phyloP scores from a whole-genome alignment of 2,329 filamentous ascomycete genomes.

The Dothistroma pini region DNA sequence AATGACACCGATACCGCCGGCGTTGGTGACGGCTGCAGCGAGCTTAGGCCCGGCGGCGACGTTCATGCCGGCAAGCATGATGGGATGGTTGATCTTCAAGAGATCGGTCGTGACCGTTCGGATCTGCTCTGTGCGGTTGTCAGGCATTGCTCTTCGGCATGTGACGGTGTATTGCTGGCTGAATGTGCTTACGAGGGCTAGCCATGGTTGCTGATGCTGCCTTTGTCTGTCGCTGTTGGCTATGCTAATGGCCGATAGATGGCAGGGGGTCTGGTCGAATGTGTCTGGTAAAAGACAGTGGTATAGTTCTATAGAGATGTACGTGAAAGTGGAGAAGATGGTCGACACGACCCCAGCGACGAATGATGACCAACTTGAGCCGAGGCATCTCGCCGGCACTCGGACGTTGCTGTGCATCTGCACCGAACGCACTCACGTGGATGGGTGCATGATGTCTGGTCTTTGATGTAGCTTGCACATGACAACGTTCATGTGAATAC shows the following conservation, averaged over 20 bases:
- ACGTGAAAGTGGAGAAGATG: not conserved
- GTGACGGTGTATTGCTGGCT: slow-evolving; percentile 31
- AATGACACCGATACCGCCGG: slow-evolving; percentile 92
- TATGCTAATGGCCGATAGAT: not conserved
- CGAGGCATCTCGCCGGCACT: not conserved
- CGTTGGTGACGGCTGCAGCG: slow-evolving; percentile 94
- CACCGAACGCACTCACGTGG: not conserved
- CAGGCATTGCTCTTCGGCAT: slow-evolving; percentile 12
- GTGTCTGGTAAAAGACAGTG: not conserved
- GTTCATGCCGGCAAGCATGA: slow-evolving; percentile 98
- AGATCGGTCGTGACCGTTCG: slow-evolving; percentile 92
- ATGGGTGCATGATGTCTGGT: too few relatives aligned
- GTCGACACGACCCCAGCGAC: not conserved
- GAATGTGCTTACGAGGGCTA: slow-evolving; percentile 59
- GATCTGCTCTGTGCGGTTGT: slow-evolving; percentile 64
- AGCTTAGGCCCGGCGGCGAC: slow-evolving; percentile 95
- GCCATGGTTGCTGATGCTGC: slow-evolving; percentile 53
- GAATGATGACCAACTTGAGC: not conserved
- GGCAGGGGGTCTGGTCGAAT: not conserved
- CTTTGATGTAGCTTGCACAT: not conserved
- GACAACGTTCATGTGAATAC: too few relatives aligned
- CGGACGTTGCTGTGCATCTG: not conserved
- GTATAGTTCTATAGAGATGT: not conserved
- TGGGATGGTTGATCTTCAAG: slow-evolving; percentile 94
- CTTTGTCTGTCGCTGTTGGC: not conserved